A percentile compares a stretch with the other conserved stretches of the same genome.
Conservation (phyloP, 1,284 basidiomycete genomes). For the Cutaneotrichosporon dermatis region DNA sequence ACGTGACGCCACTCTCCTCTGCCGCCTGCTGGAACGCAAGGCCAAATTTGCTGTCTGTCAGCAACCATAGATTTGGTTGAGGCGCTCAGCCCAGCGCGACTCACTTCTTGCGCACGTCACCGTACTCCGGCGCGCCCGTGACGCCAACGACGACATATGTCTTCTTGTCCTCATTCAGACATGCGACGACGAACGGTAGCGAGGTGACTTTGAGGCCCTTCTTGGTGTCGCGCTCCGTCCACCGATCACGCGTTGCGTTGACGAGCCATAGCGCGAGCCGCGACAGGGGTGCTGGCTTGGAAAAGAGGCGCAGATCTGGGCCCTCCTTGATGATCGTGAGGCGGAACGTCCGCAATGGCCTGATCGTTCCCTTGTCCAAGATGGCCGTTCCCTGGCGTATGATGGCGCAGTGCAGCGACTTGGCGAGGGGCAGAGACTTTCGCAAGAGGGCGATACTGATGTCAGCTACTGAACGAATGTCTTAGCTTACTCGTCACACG, state of each 20-base stretch:
- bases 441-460: constrained; percentile 64
- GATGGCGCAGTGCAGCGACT: constrained; percentile 87
- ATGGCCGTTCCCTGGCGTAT: constrained; percentile 90
- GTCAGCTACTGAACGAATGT: constrained; percentile 52
- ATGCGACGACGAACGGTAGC: constrained; percentile 89
- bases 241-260: constrained; percentile 80
- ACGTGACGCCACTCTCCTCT: constrained; percentile 68
- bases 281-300: constrained; percentile 79
- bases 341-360: constrained; percentile 67
- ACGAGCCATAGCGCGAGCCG: constrained; percentile 90
- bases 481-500: constrained; percentile 71
- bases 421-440: constrained; percentile 74
- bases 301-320: constrained; percentile 82
- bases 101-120: constrained; percentile 86
- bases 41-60: constrained; percentile 71
- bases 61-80: not conserved
- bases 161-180: constrained; percentile 72
- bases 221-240: constrained; percentile 54
- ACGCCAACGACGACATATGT: constrained; percentile 88
- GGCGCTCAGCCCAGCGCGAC: constrained; percentile 40
- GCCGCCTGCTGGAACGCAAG: constrained; percentile 85
- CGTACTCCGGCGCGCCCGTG: constrained; percentile 83
- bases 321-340: constrained; percentile 88
- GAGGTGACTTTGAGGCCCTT: constrained; percentile 56
- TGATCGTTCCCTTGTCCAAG: constrained; percentile 69